phyloP scores from a whole-genome alignment of 108 stramenopile species.

The Mayamaea pseudoterrestris region DNA sequence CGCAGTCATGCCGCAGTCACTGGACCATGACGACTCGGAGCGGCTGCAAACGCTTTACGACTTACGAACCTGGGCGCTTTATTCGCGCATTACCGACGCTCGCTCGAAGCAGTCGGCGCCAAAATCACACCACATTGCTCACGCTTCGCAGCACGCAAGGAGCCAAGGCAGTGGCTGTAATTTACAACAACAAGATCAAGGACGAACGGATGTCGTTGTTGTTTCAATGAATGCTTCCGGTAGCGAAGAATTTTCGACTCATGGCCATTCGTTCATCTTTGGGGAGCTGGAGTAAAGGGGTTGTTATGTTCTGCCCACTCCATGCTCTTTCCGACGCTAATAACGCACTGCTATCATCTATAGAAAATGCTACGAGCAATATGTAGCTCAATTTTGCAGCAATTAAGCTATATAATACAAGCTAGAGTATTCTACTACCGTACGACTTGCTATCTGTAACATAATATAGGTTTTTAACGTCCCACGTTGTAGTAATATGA shows the following conservation, averaged over 20 bases:
- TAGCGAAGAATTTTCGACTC: neutral
- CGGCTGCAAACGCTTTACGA: conserved; percentile 25
- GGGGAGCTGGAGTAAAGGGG: too few relatives aligned
- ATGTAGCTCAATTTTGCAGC: too few relatives aligned
- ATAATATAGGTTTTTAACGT: neutral
- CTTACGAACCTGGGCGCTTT: conserved; percentile 35
- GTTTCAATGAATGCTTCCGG: neutral
- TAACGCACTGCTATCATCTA: too few relatives aligned
- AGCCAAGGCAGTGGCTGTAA: neutral
- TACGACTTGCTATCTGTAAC: too few relatives aligned
- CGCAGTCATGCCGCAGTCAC: too few relatives aligned
- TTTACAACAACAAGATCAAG: too few relatives aligned
- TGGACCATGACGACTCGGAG: conserved; percentile 4
- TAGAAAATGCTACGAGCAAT: too few relatives aligned
- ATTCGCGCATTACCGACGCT: conserved; percentile 25
- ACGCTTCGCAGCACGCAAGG: neutral
- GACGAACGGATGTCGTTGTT: neutral
- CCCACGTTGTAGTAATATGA: neutral
- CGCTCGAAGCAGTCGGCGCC: conserved; percentile 10
- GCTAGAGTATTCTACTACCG: too few relatives aligned
- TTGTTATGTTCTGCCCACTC: too few relatives aligned
- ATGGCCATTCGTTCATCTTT: neutral
- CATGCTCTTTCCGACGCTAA: too few relatives aligned
- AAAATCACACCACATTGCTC: neutral
- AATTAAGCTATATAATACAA: too few relatives aligned